phyloP scores from a whole-genome alignment of 306 rosid genomes.

The Abrus pulchellus region DNA sequence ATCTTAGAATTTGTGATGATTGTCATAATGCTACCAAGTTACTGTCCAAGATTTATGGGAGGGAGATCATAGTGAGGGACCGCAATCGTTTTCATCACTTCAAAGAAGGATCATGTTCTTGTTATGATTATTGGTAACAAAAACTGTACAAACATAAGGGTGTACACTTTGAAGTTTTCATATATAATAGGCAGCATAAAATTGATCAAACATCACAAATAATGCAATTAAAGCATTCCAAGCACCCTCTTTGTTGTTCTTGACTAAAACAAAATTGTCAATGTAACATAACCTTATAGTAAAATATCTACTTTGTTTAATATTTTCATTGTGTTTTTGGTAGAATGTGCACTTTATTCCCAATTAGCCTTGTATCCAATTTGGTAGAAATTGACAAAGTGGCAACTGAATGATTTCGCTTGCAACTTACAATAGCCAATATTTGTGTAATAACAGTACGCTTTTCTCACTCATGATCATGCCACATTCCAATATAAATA shows the following conservation, averaged over 20 bases:
- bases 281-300: background rate
- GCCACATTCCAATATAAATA: background rate
- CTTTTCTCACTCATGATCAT: background rate
- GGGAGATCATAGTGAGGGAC: conserved; percentile 70
- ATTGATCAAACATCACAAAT: background rate
- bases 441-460: background rate
- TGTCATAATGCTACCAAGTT: conserved; percentile 73
- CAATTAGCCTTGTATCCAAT: background rate
- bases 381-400: background rate
- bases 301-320: background rate
- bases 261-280: background rate
- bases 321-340: background rate
- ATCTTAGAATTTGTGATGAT: conserved; percentile 73
- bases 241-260: background rate
- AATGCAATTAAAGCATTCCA: background rate
- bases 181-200: background rate
- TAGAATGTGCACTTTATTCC: background rate
- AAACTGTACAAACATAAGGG: background rate
- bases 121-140: conserved; percentile 20
- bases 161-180: background rate
- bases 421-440: background rate
- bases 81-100: conserved; percentile 78
- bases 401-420: background rate
- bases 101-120: conserved; percentile 58
- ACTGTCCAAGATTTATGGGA: conserved; percentile 67